Conservation (phyloP, 2,329 filamentous ascomycete species). For the Fusarium nisikadoi region DNA sequence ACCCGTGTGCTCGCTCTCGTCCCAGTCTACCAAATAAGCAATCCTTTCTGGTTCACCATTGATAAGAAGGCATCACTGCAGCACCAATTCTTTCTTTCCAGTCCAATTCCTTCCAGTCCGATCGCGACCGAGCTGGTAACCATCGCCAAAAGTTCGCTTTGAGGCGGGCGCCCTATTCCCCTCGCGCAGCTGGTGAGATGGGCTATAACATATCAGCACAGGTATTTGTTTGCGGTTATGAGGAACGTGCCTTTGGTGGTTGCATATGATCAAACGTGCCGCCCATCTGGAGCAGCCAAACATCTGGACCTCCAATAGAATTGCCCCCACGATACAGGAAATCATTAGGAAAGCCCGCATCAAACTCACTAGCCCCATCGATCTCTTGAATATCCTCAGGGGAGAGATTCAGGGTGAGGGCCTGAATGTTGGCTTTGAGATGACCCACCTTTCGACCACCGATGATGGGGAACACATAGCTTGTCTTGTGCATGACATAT, state of each 20-base stretch:
- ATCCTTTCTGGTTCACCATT: not conserved
- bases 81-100: conserved; percentile 16
- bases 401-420: conserved; percentile 68
- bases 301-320: conserved; percentile 53
- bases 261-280: conserved; percentile 64
- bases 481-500: conserved; percentile 77
- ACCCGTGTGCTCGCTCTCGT: not conserved
- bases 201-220: conserved; percentile 46
- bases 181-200: conserved; percentile 53
- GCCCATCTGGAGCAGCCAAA: conserved; percentile 58
- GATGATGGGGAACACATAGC: conserved; percentile 78
- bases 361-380: conserved; percentile 69
- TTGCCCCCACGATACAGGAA: conserved; percentile 62
- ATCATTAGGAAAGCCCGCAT: conserved; percentile 73
- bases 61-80: conserved; percentile 8
- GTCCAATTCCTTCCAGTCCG: conserved; percentile 11
- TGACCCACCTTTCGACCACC: conserved; percentile 77
- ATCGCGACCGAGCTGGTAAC: conserved; percentile 37
- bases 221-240: not conserved
- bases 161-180: conserved; percentile 55
- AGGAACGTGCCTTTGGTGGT: conserved; percentile 48
- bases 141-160: conserved; percentile 49
- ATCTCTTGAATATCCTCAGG: conserved; percentile 73
- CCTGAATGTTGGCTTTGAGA: conserved; percentile 75
- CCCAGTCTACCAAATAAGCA: not conserved